Base-by-base conservation (phyloP, 106 monocot species). In the Cymbidium sinense region DNA sequence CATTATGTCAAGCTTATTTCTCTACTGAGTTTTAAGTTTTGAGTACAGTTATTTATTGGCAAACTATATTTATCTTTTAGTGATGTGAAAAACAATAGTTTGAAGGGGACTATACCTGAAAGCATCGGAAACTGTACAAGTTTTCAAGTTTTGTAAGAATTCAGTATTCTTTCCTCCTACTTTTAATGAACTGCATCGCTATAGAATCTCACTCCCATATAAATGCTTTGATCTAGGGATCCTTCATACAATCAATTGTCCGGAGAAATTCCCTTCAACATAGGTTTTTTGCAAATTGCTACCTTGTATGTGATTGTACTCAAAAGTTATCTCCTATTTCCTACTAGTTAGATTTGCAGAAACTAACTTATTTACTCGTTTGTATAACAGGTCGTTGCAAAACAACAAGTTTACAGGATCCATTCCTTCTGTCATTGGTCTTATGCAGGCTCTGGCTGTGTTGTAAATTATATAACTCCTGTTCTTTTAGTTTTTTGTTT, bases 371-470 rank as follows among this genome's bases (percentile, higher is more conserved):
- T 35, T 55, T 82, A 52, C 2, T 34, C 15, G 34, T n/a, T 51
- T 0, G 34, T 0, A 52, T 10, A 43, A 47, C 77, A 98, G 96
- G 72, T 98, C 96, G 7, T 87, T 98, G 88, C 96, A 98, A 88
- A 94, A 91, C 36, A 98, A 98, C 77, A 89, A 86, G 21, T 88
- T 98, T 76, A 77, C 90, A 25, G 96, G 96, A 6, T 79, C 51
- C 12, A 98, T 98, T 85, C 96, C 96, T 58, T 41, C 89, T 75
- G 96, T 98, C 12, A 92, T 98, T 87, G 96, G 96, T 34, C 85
- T 98, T 25, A 98, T 98, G 96, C 96, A 98, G 78, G 96, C 96
- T 34, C 89, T 98, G 77, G 89, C 96, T 20, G 96, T 98, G 29
- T 71, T 98, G 96, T 98, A 85, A 90, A 87, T 85, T 34, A 23